These are phyloP conservation scores for Podospora comata DNA, from an alignment of 495 filamentous ascomycete species.

Conservation along the genomic window DNA sequence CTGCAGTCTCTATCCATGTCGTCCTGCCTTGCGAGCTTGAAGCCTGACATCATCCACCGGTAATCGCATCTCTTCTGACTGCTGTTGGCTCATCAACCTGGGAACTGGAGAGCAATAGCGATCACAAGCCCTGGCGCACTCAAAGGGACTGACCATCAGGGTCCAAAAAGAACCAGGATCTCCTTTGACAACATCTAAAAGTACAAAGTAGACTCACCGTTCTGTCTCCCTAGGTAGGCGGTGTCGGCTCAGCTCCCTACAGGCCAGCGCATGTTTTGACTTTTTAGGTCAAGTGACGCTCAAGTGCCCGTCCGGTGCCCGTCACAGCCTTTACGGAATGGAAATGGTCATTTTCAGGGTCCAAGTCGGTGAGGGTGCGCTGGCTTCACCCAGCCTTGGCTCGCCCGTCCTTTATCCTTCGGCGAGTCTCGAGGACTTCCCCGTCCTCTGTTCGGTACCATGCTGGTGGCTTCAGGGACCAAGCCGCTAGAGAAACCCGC, in stretches of 20 bases:
- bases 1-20: background rate
- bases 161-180: background rate
- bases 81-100: background rate
- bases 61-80: background rate
- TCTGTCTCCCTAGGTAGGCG: background rate
- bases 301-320: background rate
- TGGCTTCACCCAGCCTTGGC: too few relatives aligned
- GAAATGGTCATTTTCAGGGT: conserved; percentile 16
- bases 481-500: conserved; percentile 2
- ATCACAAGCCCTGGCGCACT: background rate
- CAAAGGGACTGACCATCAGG: background rate
- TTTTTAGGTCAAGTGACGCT: conserved; percentile 21
- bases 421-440: too few relatives aligned
- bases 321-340: conserved; percentile 16
- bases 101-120: too few relatives aligned
- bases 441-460: background rate
- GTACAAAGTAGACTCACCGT: background rate
- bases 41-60: conserved; percentile 11
- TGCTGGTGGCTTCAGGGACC: conserved; percentile 2
- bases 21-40: background rate
- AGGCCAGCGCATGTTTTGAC: background rate
- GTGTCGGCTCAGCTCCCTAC: background rate
- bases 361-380: background rate
- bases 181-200: background rate
- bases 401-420: too few relatives aligned